phyloP scores from a whole-genome alignment of 2,329 filamentous ascomycete genomes.

The Fusarium albosuccineum region DNA sequence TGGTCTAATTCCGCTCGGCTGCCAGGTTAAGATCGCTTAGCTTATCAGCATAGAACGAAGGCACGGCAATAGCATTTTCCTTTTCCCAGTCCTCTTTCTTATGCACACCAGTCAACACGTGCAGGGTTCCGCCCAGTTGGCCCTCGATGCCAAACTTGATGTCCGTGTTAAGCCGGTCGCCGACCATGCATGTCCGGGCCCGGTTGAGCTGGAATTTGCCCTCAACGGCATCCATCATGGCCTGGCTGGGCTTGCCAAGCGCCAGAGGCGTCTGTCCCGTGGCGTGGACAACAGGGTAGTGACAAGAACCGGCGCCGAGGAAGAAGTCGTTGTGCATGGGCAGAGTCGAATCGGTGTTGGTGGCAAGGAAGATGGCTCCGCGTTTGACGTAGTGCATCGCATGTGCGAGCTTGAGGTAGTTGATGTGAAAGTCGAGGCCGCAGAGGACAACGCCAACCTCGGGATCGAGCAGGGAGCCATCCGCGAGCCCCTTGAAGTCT shows the following conservation, averaged over 20 bases:
- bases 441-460: slow-evolving; percentile 91
- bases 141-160: slow-evolving; percentile 96
- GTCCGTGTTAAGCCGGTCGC: slow-evolving; percentile 93
- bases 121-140: slow-evolving; percentile 88
- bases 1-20: slow-evolving; percentile 36
- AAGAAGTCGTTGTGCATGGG: slow-evolving; percentile 87
- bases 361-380: slow-evolving; percentile 90
- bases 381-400: slow-evolving; percentile 87
- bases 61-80: slow-evolving; percentile 75
- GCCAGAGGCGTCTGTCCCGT: slow-evolving; percentile 77
- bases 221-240: slow-evolving; percentile 99
- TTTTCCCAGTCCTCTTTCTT: slow-evolving; percentile 87
- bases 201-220: slow-evolving; percentile 93
- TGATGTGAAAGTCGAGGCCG: slow-evolving; percentile 93
- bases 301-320: slow-evolving; percentile 88
- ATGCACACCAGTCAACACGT: slow-evolving; percentile 90
- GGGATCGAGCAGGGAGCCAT: slow-evolving; percentile 81
- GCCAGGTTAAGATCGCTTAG: slow-evolving; percentile 76
- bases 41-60: slow-evolving; percentile 86
- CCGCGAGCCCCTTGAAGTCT: slow-evolving; percentile 84
- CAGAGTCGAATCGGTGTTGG: slow-evolving; percentile 91
- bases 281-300: slow-evolving; percentile 82
- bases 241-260: slow-evolving; percentile 94
- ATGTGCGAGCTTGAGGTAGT: slow-evolving; percentile 90
- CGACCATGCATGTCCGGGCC: slow-evolving; percentile 91